Evolutionary conservation across 306 rosid species (phyloP).

Genomic region (Rosa chinensis): DNA sequence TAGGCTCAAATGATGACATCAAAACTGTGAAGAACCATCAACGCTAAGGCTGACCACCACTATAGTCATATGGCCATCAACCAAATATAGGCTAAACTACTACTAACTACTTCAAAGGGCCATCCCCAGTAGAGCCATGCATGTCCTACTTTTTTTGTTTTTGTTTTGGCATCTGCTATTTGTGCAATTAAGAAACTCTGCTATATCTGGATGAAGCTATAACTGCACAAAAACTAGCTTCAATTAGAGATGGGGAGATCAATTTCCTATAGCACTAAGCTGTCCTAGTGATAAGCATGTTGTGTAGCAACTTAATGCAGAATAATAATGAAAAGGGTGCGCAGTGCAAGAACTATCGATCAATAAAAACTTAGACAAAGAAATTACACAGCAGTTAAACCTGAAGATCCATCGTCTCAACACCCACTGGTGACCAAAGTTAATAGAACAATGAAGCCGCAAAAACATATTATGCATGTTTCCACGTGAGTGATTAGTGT

Average conservation of each 20-base stretch:
- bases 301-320: not conserved
- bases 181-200: not conserved
- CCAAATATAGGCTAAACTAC: not conserved
- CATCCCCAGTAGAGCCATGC: not conserved
- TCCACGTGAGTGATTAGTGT: not conserved
- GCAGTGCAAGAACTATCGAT: not conserved
- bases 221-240: not conserved
- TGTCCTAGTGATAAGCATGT: not conserved
- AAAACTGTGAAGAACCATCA: no score
- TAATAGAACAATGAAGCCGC: not conserved
- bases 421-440: not conserved
- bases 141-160: not conserved
- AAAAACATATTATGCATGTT: no score
- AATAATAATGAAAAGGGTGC: not conserved
- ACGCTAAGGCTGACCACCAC: no score
- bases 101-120: not conserved
- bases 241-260: not conserved
- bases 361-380: not conserved
- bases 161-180: not conserved
- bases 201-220: not conserved
- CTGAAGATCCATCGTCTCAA: not conserved
- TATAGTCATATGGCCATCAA: no score
- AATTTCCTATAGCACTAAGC: not conserved
- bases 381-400: not conserved
- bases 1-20: no score